Base-by-base conservation (phyloP, 177 flowering plant species). In the Vitis hybrid region DNA sequence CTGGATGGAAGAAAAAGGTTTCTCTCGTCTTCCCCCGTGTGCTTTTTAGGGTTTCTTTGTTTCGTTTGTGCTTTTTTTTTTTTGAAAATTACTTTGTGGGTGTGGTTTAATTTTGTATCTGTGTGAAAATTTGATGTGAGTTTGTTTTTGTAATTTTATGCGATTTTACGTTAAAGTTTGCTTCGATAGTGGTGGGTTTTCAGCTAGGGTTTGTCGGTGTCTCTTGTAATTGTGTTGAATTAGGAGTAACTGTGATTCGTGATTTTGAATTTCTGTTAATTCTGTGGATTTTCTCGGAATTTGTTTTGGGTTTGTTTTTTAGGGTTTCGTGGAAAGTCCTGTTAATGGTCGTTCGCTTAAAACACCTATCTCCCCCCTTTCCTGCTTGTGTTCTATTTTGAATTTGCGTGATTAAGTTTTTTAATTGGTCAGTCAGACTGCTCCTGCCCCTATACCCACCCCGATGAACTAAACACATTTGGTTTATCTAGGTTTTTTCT, bases 1-100 rank as follows among this genome's bases (percentile, higher is more conserved):
- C 76, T 62, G 83, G 78, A 48, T 80, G 83, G 83, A 74, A 62
- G 68, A 80, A 80, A 65, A 71, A 69, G 83, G 83, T 80, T 13
- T 57, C 52, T 56, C 45, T 39, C 45, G 45, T 0, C 45, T 39
- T 39, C 45, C 9, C 3, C 9, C 7, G 45, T 39, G 45, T 39
- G 45, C 45, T 39, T 7, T 39, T 39, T 39, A 39, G 45, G 45
- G 45, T 68, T 19, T 75, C 60, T 73, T 10, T 65, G 2, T 62
- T n/a, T 64, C 5, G 16, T 1, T 33, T 51, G 14, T 19, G 9
- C 16, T 39, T 15, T 15, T 2, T 3, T 33, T 6, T 64, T 16
- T 56, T 21, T 65, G 48, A 13, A 1, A 51, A 52, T n/a, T 2
- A 39, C 26, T 45, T 70, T 52, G 10, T 49, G 60, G 68, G 7